Base-by-base conservation (phyloP, 805 yeast species). In the Ogataea nitratoaversa region DNA sequence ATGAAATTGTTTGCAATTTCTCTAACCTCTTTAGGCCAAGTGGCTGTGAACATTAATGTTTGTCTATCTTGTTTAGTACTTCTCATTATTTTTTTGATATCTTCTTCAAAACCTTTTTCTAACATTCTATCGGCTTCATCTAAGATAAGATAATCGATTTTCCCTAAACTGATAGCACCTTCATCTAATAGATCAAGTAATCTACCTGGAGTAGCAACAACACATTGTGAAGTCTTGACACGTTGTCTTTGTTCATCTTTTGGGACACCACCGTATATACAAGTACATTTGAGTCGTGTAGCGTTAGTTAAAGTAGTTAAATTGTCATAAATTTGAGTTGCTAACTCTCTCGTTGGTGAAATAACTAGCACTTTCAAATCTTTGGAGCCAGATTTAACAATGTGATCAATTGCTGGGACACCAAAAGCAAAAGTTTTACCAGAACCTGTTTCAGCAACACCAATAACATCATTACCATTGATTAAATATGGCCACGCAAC, bases 101-200 rank as follows among this genome's bases (percentile, higher is more conserved):
- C 99, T 61, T 91, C 95, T 67, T 95, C 98, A 57, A 93, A 93
- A 28, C 99, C 99, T 65, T 86, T 93, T 63, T 93, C 99, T 44
- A 93, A 76, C 98, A 93, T 91, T 68, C 99, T 79, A 64, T 93
- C 99, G 29, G 99, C 99, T 70, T 93, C 99, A 63, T 93, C 99
- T 34, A 93, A 72, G 19, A 93, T 93, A 50, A 93, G 71, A 60
- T 86, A 90, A 45, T 81, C 75, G 24, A 91, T 82, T 8, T 70
- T 60, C 11, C 77, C 67, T 46, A 90, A 70, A 50, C 81, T 77
- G 31, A 86, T 80, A 25, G 90, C 75, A 12, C 95, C 95, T 59
- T 91, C 98, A 45, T 89, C 83, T 52, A 91, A 70, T 56, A 93
- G 72, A 69, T 93, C 99, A 43, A 89, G 73, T 56, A 93, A 71